phyloP scores from a whole-genome alignment of 768 basidiomycete species.

The Hemileccinum rubropunctum region DNA sequence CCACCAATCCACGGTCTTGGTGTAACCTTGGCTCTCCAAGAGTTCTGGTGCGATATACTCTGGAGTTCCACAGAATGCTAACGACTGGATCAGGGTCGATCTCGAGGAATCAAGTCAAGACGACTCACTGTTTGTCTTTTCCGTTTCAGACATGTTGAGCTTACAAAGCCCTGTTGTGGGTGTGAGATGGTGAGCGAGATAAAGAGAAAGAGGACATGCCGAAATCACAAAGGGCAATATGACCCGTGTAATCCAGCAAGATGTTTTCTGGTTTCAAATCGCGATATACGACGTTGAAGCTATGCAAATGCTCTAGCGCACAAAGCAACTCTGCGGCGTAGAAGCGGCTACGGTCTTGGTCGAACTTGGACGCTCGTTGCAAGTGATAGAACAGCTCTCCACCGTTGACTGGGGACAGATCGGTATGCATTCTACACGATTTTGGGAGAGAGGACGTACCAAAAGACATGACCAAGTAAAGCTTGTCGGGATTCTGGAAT shows the following conservation, averaged over 20 bases:
- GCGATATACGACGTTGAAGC: slow-evolving; percentile 98
- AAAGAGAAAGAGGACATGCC: slow-evolving; percentile 39
- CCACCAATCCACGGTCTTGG: slow-evolving; percentile 99
- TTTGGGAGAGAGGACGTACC: slow-evolving; percentile 44
- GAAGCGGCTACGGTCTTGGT: slow-evolving; percentile 89
- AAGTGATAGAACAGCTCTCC: slow-evolving; percentile 98
- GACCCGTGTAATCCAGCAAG: slow-evolving; percentile 93
- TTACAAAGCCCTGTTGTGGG: slow-evolving; percentile 69
- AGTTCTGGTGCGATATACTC: slow-evolving; percentile 99
- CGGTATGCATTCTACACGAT: neutral
- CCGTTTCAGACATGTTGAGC: slow-evolving; percentile 95
- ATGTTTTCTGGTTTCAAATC: slow-evolving; percentile 99
- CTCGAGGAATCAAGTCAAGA: neutral
- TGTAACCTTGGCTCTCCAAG: slow-evolving; percentile 94
- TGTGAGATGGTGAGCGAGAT: slow-evolving; percentile 3
- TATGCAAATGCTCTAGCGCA: slow-evolving; percentile 92
- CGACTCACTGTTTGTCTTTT: slow-evolving; percentile 89
- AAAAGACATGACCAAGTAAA: slow-evolving; percentile 97
- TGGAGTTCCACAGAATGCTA: slow-evolving; percentile 97
- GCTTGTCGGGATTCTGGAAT: slow-evolving; percentile 96
- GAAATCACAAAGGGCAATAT: slow-evolving; percentile 97
- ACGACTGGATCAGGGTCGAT: slow-evolving; percentile 5
- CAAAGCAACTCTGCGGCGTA: slow-evolving; percentile 97
- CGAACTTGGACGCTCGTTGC: slow-evolving; percentile 95
- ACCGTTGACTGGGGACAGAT: slow-evolving; percentile 69